These are phyloP conservation scores for Aspergillus sp. DNA, from an alignment of 2,329 filamentous ascomycete genomes.

Conservation along the genomic window DNA sequence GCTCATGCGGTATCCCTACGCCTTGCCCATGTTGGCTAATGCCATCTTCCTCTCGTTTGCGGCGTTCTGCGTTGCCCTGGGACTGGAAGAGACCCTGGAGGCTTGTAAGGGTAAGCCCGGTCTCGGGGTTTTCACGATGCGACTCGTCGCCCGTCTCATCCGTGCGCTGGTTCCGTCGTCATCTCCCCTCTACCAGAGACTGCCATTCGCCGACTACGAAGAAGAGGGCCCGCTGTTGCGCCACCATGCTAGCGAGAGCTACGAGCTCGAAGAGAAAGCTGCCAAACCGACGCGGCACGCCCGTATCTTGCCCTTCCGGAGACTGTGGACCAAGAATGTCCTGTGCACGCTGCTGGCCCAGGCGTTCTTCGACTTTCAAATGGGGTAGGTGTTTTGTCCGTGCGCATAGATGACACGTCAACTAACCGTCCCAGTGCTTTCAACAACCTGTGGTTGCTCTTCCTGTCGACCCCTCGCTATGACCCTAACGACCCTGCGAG, in stretches of 20 bases:
- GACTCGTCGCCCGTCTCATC: constrained; percentile 26
- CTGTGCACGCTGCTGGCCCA: constrained; percentile 60
- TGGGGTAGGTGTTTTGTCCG: constrained; percentile 41
- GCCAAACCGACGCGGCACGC: constrained; percentile 36
- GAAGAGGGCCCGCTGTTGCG: constrained; percentile 34
- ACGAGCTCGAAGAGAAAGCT: constrained; percentile 39
- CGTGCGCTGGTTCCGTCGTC: constrained; percentile 27
- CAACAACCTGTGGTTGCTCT: constrained; percentile 74
- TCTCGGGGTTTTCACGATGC: constrained; percentile 35
- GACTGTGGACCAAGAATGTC: constrained; percentile 57
- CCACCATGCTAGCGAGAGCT: constrained; percentile 29
- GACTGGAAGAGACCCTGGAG: constrained; percentile 62
- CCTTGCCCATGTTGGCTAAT: constrained; percentile 67
- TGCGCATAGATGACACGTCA: not conserved
- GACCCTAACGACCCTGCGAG: constrained; percentile 38
- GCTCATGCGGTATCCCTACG: constrained; percentile 65
- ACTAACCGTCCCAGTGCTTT: constrained; percentile 57
- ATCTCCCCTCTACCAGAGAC: constrained; percentile 31
- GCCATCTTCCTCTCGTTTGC: constrained; percentile 57
- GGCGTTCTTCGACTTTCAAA: constrained; percentile 71
- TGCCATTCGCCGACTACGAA: constrained; percentile 36
- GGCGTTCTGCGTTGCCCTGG: constrained; percentile 57
- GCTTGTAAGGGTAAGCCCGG: constrained; percentile 49
- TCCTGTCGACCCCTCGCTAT: constrained; percentile 70
- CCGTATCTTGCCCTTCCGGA: constrained; percentile 46